Evolutionary conservation across 257 asterid species (phyloP).

Genomic region (Scutellaria galericulata): DNA sequence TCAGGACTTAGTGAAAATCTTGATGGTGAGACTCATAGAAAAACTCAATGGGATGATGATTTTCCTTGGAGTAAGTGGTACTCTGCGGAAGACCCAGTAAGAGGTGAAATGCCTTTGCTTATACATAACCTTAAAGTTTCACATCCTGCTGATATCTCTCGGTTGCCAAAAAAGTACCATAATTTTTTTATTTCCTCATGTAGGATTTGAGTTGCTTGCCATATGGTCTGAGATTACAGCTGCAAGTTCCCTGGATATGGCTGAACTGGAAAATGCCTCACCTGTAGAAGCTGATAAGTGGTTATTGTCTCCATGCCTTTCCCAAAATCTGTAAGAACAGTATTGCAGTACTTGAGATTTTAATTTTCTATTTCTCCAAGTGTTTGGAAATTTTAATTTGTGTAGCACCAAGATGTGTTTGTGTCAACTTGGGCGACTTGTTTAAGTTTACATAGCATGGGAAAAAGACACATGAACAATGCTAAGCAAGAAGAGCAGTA

Average conservation of each 20-base stretch:
- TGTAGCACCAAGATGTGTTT: conserved; percentile 23
- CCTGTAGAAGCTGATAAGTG: conserved; percentile 88
- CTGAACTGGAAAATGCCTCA: conserved; percentile 85
- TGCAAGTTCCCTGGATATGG: conserved; percentile 86
- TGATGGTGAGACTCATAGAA: conserved; percentile 52
- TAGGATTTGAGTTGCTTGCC: conserved; percentile 78
- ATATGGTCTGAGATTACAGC: conserved; percentile 75
- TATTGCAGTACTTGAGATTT: conserved; percentile 5
- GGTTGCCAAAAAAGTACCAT: background rate
- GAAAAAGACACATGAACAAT: background rate
- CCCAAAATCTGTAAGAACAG: conserved; percentile 69
- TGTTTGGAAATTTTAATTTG: conserved; percentile 19
- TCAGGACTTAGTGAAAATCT: conserved; percentile 53
- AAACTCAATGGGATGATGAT: conserved; percentile 83
- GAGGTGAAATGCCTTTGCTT: conserved; percentile 54
- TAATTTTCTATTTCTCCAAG: background rate
- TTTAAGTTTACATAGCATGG: conserved; percentile 23
- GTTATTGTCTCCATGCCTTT: conserved; percentile 71
- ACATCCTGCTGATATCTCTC: conserved; percentile 22
- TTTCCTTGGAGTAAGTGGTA: conserved; percentile 99
- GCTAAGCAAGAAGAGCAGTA: conserved; percentile 15
- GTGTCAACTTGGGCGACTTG: conserved; percentile 24
- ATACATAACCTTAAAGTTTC: conserved; percentile 19
- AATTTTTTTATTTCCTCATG: conserved; percentile 31
- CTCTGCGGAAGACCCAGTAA: conserved; percentile 87